Base-by-base conservation (phyloP, 1,284 basidiomycete genomes). In the Chiua sp. region DNA sequence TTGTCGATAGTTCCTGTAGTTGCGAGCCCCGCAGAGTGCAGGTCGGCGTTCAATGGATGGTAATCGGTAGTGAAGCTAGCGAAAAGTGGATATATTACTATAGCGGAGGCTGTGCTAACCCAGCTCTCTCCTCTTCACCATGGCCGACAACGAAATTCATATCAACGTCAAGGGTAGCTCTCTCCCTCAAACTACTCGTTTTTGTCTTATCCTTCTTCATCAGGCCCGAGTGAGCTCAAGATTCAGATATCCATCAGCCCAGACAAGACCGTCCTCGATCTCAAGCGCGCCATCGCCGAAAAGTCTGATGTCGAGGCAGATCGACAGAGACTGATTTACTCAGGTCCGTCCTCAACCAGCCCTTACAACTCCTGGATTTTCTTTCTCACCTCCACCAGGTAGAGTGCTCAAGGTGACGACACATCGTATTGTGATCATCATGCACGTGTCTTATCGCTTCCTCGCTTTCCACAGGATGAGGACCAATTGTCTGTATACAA, bases 141-240 rank as follows among this genome's bases (percentile, higher is more conserved):
- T 87, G 86, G 73, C 85, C 58, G 83, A 84, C 48, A 74, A 80
- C 61, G 87, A 91, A 72, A 87, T 92, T 55, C 83, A 85, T 63
- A 90, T 92, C 70, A 90, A 91, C 71, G 81, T 92, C 70, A 92
- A 92, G 76, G 91, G 90, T 88, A 49, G 7, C 58, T 44, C 26
- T 57, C 37, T 1, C 3, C 20, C 23, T 28, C 1, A 15, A 4
- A 26, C 7, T 47, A 37, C 22, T 23, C 20, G 6, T 3, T 16
- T 8, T 22, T 10, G 8, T 7, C n/a, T 53, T 4, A 47, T 26
- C 12, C 20, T 8, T 28, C 15, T 4, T 32, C 0, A 3, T 23
- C 57, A 91, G 94, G 94, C 20, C 93, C 94, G 2, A 92, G 86
- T 71, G 94, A 96, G 78, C 83, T 96, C 75, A 96, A 96, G 80